Evolutionary conservation across 2,329 filamentous ascomycete species (phyloP).

Genomic region (Fusarium guadeloupense): DNA sequence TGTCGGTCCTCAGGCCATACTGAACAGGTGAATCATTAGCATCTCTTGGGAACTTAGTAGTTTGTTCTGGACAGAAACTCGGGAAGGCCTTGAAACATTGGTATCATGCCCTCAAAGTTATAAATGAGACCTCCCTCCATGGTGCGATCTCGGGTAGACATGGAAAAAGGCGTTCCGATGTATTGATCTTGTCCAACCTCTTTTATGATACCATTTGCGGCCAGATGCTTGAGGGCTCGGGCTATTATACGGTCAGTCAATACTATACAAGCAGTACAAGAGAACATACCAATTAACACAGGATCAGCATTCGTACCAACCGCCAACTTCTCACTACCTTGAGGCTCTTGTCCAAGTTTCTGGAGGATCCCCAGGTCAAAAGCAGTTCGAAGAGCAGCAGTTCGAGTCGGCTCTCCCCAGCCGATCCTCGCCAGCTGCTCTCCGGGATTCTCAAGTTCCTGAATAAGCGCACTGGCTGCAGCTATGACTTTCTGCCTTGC

Average conservation of each 20-base stretch:
- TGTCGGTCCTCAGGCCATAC: constrained; percentile 33
- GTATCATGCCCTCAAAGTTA: constrained; percentile 31
- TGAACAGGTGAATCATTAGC: constrained; percentile 33
- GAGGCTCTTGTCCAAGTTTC: constrained; percentile 18
- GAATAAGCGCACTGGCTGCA: constrained; percentile 15
- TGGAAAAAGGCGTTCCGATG: constrained; percentile 1
- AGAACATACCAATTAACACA: constrained; percentile 8
- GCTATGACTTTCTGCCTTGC: constrained; percentile 14
- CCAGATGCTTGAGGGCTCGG: constrained; percentile 17
- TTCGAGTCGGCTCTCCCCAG: constrained; percentile 26
- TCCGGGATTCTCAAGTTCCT: constrained; percentile 20
- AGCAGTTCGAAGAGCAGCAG: constrained; percentile 25
- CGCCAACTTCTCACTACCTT: constrained; percentile 9
- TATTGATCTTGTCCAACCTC: constrained; percentile 16
- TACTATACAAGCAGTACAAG: neutral
- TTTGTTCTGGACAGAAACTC: constrained; percentile 46
- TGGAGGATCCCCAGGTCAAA: constrained; percentile 29
- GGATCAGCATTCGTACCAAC: constrained; percentile 15
- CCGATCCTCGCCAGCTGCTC: constrained; percentile 26
- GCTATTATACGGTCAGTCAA: neutral
- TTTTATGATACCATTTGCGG: constrained; percentile 14
- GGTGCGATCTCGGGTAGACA: constrained; percentile 21
- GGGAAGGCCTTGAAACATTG: constrained; percentile 44
- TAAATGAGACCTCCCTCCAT: constrained; percentile 25
- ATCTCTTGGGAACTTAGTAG: constrained; percentile 47